Conservation (phyloP, 805 yeast species). For the Metschnikowia matae region DNA sequence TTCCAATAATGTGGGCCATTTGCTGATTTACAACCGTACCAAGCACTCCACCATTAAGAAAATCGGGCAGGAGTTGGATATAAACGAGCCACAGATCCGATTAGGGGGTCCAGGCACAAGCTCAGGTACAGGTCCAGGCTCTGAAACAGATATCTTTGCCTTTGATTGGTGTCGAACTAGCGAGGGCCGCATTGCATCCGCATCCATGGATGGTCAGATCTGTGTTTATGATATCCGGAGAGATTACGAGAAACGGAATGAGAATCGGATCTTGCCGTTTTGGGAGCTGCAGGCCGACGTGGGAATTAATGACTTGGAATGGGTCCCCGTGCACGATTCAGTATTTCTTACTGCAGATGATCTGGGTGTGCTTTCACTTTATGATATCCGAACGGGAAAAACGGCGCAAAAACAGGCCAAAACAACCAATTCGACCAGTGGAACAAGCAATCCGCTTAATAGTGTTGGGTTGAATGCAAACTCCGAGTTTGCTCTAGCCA, state of each 20-base stretch:
- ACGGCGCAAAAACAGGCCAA: conserved; percentile 37
- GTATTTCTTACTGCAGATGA: conserved; percentile 69
- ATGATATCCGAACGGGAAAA: conserved; percentile 31
- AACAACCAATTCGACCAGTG: conserved; percentile 51
- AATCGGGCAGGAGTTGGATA: conserved; percentile 24
- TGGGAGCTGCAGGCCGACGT: conserved; percentile 7
- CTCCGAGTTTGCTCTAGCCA: conserved; percentile 54
- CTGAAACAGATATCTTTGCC: conserved; percentile 57
- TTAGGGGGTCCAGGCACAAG: conserved; percentile 18
- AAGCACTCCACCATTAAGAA: conserved; percentile 52
- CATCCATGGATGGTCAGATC: conserved; percentile 60
- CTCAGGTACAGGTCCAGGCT: too few relatives aligned
- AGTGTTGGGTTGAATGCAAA: conserved; percentile 56
- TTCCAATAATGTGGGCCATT: conserved; percentile 60
- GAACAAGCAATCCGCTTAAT: conserved; percentile 54
- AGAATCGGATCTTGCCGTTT: conserved; percentile 1
- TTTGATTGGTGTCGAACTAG: conserved; percentile 66
- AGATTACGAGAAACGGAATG: conserved; percentile 3
- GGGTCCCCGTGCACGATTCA: conserved; percentile 60
- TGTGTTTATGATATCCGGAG: conserved; percentile 64
- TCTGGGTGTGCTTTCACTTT: conserved; percentile 29
- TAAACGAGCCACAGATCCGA: conserved; percentile 47
- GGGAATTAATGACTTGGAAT: conserved; percentile 70
- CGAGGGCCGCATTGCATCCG: conserved; percentile 59
- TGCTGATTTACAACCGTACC: conserved; percentile 74